phyloP scores from a whole-genome alignment of 441 rosid genomes.

The Erodium moschatum region DNA sequence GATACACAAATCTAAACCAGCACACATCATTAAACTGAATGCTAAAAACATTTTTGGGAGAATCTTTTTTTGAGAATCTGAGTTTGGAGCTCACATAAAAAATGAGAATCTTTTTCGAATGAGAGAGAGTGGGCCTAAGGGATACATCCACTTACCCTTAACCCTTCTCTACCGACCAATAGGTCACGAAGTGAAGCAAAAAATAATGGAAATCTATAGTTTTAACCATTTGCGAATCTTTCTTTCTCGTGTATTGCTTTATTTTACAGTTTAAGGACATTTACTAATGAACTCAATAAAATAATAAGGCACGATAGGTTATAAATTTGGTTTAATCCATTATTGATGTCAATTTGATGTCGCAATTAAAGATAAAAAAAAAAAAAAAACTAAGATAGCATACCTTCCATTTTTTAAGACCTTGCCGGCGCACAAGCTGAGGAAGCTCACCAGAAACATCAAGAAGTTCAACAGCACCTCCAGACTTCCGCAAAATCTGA shows the following conservation, averaged over 20 bases:
- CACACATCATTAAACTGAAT: background rate
- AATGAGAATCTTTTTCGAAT: too few relatives aligned
- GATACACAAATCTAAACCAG: slow-evolving; percentile 7
- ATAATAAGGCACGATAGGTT: background rate
- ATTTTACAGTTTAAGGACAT: background rate
- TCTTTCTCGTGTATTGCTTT: background rate
- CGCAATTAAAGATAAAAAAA: background rate
- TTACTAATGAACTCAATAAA: background rate
- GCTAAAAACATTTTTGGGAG: background rate
- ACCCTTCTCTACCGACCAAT: too few relatives aligned
- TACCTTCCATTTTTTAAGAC: slow-evolving; percentile 89
- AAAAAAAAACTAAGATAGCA: slow-evolving; percentile 21
- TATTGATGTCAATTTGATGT: background rate
- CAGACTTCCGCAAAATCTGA: slow-evolving; percentile 69
- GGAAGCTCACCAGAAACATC: slow-evolving; percentile 77
- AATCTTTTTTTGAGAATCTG: too few relatives aligned
- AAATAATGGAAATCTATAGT: background rate
- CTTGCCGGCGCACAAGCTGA: slow-evolving; percentile 72
- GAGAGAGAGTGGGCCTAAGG: too few relatives aligned
- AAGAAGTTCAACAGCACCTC: slow-evolving; percentile 70
- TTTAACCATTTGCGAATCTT: background rate
- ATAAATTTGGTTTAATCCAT: background rate
- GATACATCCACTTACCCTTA: too few relatives aligned
- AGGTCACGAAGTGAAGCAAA: background rate
- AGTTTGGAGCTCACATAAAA: background rate